A percentile compares a stretch with the other conserved stretches of the same genome.
Evolutionary conservation across 768 basidiomycete genomes (phyloP).

Genomic region (Gymnopilus junonius): DNA sequence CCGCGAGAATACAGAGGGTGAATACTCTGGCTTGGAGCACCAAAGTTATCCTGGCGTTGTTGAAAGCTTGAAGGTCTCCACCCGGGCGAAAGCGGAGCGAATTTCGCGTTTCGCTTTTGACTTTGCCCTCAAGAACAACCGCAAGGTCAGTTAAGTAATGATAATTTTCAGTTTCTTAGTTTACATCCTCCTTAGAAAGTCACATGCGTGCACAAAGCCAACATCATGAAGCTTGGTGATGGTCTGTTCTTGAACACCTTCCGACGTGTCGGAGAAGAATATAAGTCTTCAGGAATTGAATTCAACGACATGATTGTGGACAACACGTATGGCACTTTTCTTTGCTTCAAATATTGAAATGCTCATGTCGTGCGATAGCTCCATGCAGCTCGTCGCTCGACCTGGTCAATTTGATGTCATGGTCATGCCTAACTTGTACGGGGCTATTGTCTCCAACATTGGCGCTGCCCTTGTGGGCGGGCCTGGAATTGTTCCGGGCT

Average conservation of each 20-base stretch:
- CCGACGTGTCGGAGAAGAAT: conserved; percentile 95
- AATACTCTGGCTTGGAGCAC: conserved; percentile 98
- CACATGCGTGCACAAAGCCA: conserved; percentile 99
- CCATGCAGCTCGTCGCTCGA: conserved; percentile 98
- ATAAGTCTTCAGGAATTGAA: conserved; percentile 88
- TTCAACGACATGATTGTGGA: conserved; percentile 99
- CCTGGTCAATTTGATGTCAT: conserved; percentile 98
- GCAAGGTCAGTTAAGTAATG: conserved; percentile 66
- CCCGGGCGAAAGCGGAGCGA: conserved; percentile 92
- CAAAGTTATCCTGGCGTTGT: conserved; percentile 98
- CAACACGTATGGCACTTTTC: conserved; percentile 73
- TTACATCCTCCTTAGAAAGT: conserved; percentile 74
- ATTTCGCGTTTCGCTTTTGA: conserved; percentile 98
- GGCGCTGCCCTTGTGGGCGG: conserved; percentile 98
- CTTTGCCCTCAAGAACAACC: conserved; percentile 97
- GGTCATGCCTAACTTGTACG: conserved; percentile 99
- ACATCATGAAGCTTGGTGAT: conserved; percentile 99
- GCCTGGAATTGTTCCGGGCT: conserved; percentile 96
- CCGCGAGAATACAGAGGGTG: conserved; percentile 99
- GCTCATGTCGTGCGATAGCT: conserved; percentile 48
- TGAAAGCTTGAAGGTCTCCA: conserved; percentile 97
- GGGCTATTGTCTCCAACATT: conserved; percentile 97
- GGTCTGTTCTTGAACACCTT: conserved; percentile 99
- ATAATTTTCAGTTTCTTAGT: conserved; percentile 5
- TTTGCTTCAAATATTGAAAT: neutral